phyloP scores from a whole-genome alignment of 371 early-diverging fungal species.

The Nosema muscidifuracis region DNA sequence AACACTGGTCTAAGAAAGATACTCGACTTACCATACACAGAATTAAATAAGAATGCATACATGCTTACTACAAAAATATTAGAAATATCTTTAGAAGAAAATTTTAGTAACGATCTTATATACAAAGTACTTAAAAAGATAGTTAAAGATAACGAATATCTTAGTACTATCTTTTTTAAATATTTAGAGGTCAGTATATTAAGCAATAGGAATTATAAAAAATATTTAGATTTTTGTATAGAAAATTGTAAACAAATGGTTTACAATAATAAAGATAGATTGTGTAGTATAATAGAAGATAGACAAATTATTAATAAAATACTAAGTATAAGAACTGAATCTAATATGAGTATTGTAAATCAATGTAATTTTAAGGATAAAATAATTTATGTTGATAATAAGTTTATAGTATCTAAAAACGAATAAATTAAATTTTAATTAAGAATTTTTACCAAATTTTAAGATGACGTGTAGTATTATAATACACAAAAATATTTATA shows the following conservation, averaged over 20 bases:
- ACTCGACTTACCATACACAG: not conserved
- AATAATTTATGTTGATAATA: not conserved
- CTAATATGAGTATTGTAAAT: not conserved
- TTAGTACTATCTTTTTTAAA: not conserved
- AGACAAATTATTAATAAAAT: not conserved
- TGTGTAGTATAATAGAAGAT: not conserved
- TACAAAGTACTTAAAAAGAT: not conserved
- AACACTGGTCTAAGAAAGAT: slow-evolving; percentile 2
- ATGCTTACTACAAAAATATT: not conserved
- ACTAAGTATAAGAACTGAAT: not conserved
- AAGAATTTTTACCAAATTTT: too few species aligned
- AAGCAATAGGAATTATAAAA: not conserved
- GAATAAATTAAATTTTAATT: too few species aligned
- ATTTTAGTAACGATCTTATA: not conserved
- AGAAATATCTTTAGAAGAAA: not conserved
- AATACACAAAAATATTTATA: too few species aligned
- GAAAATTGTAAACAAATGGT: not conserved
- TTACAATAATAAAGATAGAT: not conserved
- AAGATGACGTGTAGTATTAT: too few species aligned
- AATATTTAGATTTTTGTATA: not conserved
- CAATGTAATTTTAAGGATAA: not conserved
- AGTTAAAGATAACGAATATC: not conserved
- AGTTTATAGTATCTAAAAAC: too few species aligned
- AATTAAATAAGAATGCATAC: not conserved
- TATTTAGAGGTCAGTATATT: not conserved